These are phyloP conservation scores for Podaxis sp. DNA, from an alignment of 768 basidiomycete genomes.

Conservation along the genomic window DNA sequence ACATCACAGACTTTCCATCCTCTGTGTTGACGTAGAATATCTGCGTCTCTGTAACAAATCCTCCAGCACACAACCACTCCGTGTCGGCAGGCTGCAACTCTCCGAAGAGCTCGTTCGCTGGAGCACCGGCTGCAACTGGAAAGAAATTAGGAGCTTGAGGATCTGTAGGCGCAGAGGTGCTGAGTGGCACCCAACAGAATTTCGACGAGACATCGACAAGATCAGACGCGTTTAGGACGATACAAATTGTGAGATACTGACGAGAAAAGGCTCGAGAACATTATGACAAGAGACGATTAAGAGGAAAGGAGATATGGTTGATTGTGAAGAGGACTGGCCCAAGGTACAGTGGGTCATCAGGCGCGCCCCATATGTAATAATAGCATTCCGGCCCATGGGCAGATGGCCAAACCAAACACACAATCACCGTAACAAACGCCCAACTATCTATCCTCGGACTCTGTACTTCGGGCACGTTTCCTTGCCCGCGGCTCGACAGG, in stretches of 20 bases:
- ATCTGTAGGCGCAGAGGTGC: constrained; percentile 57
- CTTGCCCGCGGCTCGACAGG: constrained; percentile 7
- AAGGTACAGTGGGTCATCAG: constrained; percentile 3
- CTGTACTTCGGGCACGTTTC: constrained; percentile 14
- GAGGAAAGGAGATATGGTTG: constrained; percentile 2
- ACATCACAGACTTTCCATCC: constrained; percentile 78
- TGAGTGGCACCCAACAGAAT: constrained; percentile 22
- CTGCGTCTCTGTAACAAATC: constrained; percentile 92
- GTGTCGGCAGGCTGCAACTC: constrained; percentile 73
- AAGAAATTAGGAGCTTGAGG: constrained; percentile 78
- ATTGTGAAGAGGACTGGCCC: constrained; percentile 8
- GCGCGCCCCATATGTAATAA: neutral
- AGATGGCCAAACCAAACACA: constrained; percentile 9
- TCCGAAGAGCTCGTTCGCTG: constrained; percentile 65
- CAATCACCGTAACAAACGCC: neutral
- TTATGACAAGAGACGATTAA: constrained; percentile 1
- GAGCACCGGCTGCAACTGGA: constrained; percentile 67
- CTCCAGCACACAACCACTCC: constrained; percentile 80
- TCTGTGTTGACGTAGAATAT: constrained; percentile 79
- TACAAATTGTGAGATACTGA: constrained; percentile 14
- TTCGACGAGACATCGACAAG: constrained; percentile 3
- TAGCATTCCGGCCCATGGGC: constrained; percentile 1
- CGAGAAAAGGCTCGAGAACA: constrained; percentile 13
- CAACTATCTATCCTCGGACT: constrained; percentile 5
- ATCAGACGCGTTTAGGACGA: neutral